A percentile compares a stretch with the other conserved stretches of the same genome.
phyloP scores from a whole-genome alignment of 257 asterid genomes.

The Jacaranda mimosifolia region DNA sequence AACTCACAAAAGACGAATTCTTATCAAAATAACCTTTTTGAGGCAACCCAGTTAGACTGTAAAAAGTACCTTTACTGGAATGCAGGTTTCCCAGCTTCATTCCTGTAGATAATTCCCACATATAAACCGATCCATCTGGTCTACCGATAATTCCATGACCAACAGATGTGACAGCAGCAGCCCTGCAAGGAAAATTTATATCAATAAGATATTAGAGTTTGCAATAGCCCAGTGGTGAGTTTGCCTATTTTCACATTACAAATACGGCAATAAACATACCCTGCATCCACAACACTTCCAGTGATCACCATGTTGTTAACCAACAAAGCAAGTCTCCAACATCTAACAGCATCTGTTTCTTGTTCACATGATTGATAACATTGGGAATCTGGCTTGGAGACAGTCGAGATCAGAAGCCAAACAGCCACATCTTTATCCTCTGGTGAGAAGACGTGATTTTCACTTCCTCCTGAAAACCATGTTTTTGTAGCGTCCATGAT shows the following conservation, averaged over 20 bases:
- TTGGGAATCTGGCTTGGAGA: slow-evolving; percentile 49
- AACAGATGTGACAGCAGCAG: slow-evolving; percentile 60
- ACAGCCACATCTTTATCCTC: slow-evolving; percentile 66
- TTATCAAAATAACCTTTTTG: not conserved
- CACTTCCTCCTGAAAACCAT: slow-evolving; percentile 49
- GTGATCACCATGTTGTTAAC: slow-evolving; percentile 67
- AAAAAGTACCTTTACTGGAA: slow-evolving; percentile 66
- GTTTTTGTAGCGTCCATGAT: slow-evolving; percentile 72
- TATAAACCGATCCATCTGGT: slow-evolving; percentile 74
- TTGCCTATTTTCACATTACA: not conserved
- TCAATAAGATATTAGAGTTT: not conserved
- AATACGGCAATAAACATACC: slow-evolving; percentile 53
- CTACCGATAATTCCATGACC: slow-evolving; percentile 90
- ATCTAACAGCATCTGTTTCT: slow-evolving; percentile 39
- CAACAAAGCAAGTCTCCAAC: slow-evolving; percentile 88
- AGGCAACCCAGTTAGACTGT: slow-evolving; percentile 2
- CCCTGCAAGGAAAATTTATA: slow-evolving; percentile 53
- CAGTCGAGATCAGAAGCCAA: slow-evolving; percentile 83
- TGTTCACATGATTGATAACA: slow-evolving; percentile 45
- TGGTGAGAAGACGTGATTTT: slow-evolving; percentile 41
- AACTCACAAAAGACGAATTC: no score
- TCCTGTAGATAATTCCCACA: slow-evolving; percentile 91
- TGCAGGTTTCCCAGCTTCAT: slow-evolving; percentile 65
- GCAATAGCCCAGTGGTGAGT: not conserved
- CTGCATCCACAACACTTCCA: slow-evolving; percentile 69